phyloP scores from a whole-genome alignment of 1,284 basidiomycete species.

The Kwoniella shivajii region DNA sequence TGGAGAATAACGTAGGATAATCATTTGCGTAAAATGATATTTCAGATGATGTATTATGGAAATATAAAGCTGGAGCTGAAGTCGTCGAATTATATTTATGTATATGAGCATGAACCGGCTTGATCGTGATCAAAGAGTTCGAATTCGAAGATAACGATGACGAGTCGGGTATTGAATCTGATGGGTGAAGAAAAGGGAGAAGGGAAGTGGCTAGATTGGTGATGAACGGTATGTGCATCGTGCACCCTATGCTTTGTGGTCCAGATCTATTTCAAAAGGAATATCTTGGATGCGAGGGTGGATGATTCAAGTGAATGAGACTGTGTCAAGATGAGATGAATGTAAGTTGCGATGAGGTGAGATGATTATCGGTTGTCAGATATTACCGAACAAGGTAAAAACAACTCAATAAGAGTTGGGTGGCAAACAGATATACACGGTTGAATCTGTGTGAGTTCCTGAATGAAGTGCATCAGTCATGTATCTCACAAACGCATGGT shows the following conservation, averaged over 20 bases:
- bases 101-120: conserved; percentile 38
- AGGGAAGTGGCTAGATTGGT: conserved; percentile 23
- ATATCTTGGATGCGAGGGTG: neutral
- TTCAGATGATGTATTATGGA: conserved; percentile 27
- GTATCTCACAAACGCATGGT: no score
- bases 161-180: neutral
- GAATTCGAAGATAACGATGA: conserved; percentile 1
- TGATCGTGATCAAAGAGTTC: conserved; percentile 31
- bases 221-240: conserved; percentile 41
- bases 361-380: neutral
- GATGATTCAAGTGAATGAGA: neutral
- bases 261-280: no score
- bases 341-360: neutral
- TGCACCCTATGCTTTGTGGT: no score
- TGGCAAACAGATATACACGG: no score
- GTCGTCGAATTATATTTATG: conserved; percentile 22
- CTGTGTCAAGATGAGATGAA: neutral
- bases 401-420: neutral
- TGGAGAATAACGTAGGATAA: conserved; percentile 9
- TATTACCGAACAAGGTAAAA: conserved; percentile 8
- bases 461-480: no score
- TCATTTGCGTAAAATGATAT: conserved; percentile 21
- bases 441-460: no score
- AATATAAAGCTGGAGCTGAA: conserved; percentile 18
- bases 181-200: conserved; percentile 29